Conservation (phyloP, 129 eudicot genomes). For the Flaveria trinervia region DNA sequence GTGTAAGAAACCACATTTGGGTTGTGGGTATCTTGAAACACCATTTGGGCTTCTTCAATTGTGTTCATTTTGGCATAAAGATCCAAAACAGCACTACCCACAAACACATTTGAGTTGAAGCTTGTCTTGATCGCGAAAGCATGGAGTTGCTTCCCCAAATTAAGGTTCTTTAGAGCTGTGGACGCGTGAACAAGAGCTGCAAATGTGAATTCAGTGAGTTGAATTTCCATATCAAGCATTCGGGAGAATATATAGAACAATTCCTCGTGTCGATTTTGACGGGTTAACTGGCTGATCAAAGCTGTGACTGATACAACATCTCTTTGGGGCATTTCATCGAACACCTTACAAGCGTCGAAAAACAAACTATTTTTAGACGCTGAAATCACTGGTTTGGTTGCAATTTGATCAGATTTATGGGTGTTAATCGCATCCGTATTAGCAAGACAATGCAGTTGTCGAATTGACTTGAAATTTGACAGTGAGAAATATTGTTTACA, state of each 20-base stretch:
- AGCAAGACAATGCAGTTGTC: background rate
- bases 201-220: constrained; percentile 68
- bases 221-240: constrained; percentile 54
- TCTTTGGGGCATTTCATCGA: constrained; percentile 62
- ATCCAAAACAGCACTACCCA: constrained; percentile 60
- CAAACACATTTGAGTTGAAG: constrained; percentile 51
- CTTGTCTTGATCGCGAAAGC: constrained; percentile 43
- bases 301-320: constrained; percentile 55
- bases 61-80: constrained; percentile 51
- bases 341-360: constrained; percentile 44
- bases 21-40: constrained; percentile 49
- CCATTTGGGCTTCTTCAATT: constrained; percentile 56
- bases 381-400: constrained; percentile 8
- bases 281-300: constrained; percentile 49
- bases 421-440: constrained; percentile 6
- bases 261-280: constrained; percentile 39
- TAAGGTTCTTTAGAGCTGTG: constrained; percentile 42
- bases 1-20: constrained; percentile 81
- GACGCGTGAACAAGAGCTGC: constrained; percentile 54
- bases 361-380: background rate
- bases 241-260: constrained; percentile 42
- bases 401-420: constrained; percentile 20
- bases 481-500: constrained; percentile 19
- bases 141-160: constrained; percentile 62
- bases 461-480: constrained; percentile 17